phyloP scores from a whole-genome alignment of 805 yeast species.

The Ogataea corticis region DNA sequence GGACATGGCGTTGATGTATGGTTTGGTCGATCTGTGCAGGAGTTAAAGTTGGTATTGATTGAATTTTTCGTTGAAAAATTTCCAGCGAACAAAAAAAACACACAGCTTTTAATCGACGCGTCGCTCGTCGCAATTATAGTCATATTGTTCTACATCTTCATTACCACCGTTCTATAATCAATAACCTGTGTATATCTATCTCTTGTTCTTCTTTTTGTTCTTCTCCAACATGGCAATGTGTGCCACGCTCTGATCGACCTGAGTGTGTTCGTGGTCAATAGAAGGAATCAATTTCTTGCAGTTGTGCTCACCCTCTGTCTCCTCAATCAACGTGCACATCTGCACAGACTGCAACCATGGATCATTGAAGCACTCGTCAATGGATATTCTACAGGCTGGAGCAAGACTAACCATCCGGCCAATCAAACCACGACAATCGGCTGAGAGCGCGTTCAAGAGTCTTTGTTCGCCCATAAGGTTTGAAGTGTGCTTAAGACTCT shows the following conservation, averaged over 20 bases:
- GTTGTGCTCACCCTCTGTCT: constrained; percentile 32
- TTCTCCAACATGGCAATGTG: constrained; percentile 92
- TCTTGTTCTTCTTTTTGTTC: constrained; percentile 56
- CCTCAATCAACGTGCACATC: constrained; percentile 65
- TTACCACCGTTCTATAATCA: not conserved
- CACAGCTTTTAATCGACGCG: no score
- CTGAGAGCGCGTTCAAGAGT: constrained; percentile 67
- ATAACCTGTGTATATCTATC: constrained; percentile 5
- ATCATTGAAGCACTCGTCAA: constrained; percentile 76
- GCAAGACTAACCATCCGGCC: constrained; percentile 80
- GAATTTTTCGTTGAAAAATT: no score
- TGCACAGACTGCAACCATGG: constrained; percentile 63
- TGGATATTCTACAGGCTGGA: constrained; percentile 81
- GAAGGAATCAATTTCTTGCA: constrained; percentile 43
- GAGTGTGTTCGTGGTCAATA: constrained; percentile 76
- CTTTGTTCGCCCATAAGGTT: constrained; percentile 71
- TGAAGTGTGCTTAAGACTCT: constrained; percentile 51
- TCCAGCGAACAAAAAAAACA: no score
- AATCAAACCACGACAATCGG: constrained; percentile 64
- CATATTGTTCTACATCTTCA: no score
- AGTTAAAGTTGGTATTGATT: not conserved
- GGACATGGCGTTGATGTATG: constrained; percentile 18
- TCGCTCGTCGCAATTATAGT: no score
- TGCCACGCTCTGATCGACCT: constrained; percentile 90
- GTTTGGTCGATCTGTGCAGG: not conserved